Base-by-base conservation (phyloP, 2,329 filamentous ascomycete species). In the Ustilaginoidea virens region DNA sequence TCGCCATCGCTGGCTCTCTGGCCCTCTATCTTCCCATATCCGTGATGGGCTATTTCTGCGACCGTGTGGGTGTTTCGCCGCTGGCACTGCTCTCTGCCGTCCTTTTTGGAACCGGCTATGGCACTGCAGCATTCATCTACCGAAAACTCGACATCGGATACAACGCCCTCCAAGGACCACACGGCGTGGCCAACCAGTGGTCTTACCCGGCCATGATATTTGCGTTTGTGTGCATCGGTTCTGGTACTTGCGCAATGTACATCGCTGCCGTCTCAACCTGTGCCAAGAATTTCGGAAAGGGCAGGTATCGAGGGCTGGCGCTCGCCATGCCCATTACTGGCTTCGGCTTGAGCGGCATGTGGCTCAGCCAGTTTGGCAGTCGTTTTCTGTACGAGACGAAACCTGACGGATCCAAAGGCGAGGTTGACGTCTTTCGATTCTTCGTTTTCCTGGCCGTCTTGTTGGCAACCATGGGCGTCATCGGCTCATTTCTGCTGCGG, bases 211-310 rank as follows among this genome's bases (percentile, higher is more conserved):
- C 80, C 41, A 93, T 98, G 87, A 60, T 94, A 5, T 48, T 82
- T 31, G 77, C 85, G 1, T 98, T 96, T 50, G 64, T 86, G 26
- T 67, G 69, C 29, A 74, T 98, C 33, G 90, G 90, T 2, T 67
- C 77, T 36, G 87, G 74, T 5, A 94, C 87, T 0, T 81, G 80
- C 39, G 73, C 72, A 51, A 85, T 96, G 73, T 98, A 96, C 52
- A 64, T 96, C 32, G 70, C 76, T 28, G 78, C 83, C 2, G 78
- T 98, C n/a, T 87, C 87, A 5, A 92, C 87, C 0, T 93, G 85
- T 47, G 90, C 90, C 20, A 98, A 98, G 71, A 98, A 96, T 56
- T 98, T 96, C 55, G 86, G 86, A 27, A 74, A 79, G 35, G 83
- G 85, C 4, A 80, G 77, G 45, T 77, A 92, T 45, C 79, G 87